phyloP scores from a whole-genome alignment of 495 filamentous ascomycete genomes.

The Aspergillus cristatus region DNA sequence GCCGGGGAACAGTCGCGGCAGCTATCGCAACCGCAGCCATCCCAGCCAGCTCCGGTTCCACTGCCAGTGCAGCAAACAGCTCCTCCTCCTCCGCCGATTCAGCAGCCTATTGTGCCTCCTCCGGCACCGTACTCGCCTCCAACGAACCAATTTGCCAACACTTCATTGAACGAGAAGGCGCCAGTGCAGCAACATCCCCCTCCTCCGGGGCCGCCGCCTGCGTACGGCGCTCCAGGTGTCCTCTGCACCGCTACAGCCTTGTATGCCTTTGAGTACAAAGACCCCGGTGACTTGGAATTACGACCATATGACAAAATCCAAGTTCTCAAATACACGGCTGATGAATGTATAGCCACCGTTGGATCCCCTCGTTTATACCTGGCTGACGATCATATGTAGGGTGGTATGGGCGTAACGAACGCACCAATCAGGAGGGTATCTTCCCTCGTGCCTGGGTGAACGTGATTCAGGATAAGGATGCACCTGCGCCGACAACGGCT shows the following conservation, averaged over 20 bases:
- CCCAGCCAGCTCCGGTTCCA: conserved; percentile 8
- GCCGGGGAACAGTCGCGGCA: conserved; percentile 42
- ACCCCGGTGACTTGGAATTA: conserved; percentile 70
- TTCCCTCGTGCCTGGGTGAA: conserved; percentile 88
- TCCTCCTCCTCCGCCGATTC: conserved; percentile 18
- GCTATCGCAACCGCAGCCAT: conserved; percentile 23
- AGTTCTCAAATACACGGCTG: conserved; percentile 85
- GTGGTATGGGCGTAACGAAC: conserved; percentile 78
- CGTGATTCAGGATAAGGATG: conserved; percentile 38
- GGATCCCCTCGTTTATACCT: background rate
- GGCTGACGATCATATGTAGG: conserved; percentile 24
- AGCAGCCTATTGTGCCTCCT: conserved; percentile 25
- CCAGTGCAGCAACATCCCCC: conserved; percentile 39
- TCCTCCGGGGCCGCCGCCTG: conserved; percentile 45
- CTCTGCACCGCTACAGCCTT: conserved; percentile 69
- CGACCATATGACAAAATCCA: conserved; percentile 65
- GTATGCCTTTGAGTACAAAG: conserved; percentile 70
- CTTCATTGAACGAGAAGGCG: conserved; percentile 44
- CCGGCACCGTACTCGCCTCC: conserved; percentile 32
- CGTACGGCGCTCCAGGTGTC: conserved; percentile 46
- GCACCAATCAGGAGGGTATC: conserved; percentile 76
- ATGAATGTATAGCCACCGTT: conserved; percentile 58
- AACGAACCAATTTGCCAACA: conserved; percentile 38
- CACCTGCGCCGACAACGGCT: conserved; percentile 16
- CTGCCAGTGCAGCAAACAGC: conserved; percentile 23